Conservation (phyloP, 345 rosid genomes). For the Hypericum androsaemum region DNA sequence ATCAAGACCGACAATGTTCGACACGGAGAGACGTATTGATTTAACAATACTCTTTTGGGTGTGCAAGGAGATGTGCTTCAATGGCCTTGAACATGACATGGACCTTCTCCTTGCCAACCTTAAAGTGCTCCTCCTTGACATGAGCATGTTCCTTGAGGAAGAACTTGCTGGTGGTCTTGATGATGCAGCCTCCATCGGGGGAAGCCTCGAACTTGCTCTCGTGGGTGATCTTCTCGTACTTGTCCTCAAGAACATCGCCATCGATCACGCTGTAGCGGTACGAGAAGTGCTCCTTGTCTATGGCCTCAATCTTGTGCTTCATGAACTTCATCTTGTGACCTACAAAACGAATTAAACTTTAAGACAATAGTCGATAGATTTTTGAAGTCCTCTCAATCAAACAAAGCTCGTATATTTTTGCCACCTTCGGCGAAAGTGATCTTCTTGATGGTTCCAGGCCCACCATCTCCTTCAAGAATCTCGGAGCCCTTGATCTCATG, state of each 20-base stretch:
- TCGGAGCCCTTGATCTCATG: background rate
- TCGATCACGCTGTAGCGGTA: slow-evolving; percentile 28
- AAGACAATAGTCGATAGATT: slow-evolving; percentile 5
- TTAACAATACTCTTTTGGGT: slow-evolving; percentile 14
- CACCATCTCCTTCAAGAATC: background rate
- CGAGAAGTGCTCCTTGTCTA: slow-evolving; percentile 27
- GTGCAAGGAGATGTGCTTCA: slow-evolving; percentile 31
- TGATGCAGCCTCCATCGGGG: slow-evolving; percentile 27
- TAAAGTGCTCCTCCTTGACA: slow-evolving; percentile 24
- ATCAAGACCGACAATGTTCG: too few species aligned
- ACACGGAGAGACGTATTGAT: too few species aligned
- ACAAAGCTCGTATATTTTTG: too few species aligned
- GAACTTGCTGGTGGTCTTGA: slow-evolving; percentile 28
- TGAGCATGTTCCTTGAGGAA: slow-evolving; percentile 20
- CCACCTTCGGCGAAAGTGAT: slow-evolving; percentile 31
- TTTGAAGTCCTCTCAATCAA: background rate
- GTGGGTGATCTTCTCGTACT: slow-evolving; percentile 19
- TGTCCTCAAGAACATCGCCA: slow-evolving; percentile 16
- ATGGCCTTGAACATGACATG: slow-evolving; percentile 20
- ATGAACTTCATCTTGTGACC: slow-evolving; percentile 18
- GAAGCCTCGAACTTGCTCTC: slow-evolving; percentile 30
- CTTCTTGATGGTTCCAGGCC: slow-evolving; percentile 19
- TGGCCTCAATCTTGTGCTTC: slow-evolving; percentile 29
- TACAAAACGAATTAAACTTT: background rate
- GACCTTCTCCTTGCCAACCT: slow-evolving; percentile 16